Evolutionary conservation across 2,329 filamentous ascomycete species (phyloP), one percentile per base, ranked within the genome.

Genomic region (Didymella sp.): DNA sequence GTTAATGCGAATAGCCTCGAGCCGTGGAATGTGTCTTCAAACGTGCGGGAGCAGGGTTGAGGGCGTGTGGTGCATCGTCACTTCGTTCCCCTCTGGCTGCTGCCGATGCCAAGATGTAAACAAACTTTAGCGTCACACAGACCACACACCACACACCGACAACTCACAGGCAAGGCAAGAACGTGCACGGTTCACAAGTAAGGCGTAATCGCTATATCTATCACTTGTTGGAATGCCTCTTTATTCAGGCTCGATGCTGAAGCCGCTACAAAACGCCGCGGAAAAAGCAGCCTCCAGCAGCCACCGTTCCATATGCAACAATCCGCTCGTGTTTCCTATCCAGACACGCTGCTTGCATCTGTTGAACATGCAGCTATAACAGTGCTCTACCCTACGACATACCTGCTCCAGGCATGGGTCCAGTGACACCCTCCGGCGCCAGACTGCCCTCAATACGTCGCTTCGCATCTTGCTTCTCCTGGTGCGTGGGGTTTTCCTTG

Each of bases 381-480:
- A 22, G 42, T 31, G 15, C 25, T 43, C 28, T 35, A 24, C 31
- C 22, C 22, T 58, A 62, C 54, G 66, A 73, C 66, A 74, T 68
- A 35, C 72, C 72, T 25, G 72, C 72, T 31, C 71, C 71, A 27
- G 70, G 61, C 71, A 73, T 70, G 13, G 73, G 73, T 25, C 73
- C 73, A 42, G 35, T 60, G 2, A 67, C 68, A 30, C 73, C 73
- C 42, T 66, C 61, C 9, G 79, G 79, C 30, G 79, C 79, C 49
- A 81, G 59, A 59, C 84, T 87, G 40, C 88, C 86, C 73, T 85
- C 87, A 58, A 97, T 97, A 51, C 92, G 87, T 24, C 93, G 87
- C 80, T 92, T 91, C 28, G 93, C 94, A 24, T 93, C 91, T 73
- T 88, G 85, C 80, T 91, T 92, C 65, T 97, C 93, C 48, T 87